Evolutionary conservation across 805 yeast genomes (phyloP).

Genomic region (Metschnikowia lachancei): DNA sequence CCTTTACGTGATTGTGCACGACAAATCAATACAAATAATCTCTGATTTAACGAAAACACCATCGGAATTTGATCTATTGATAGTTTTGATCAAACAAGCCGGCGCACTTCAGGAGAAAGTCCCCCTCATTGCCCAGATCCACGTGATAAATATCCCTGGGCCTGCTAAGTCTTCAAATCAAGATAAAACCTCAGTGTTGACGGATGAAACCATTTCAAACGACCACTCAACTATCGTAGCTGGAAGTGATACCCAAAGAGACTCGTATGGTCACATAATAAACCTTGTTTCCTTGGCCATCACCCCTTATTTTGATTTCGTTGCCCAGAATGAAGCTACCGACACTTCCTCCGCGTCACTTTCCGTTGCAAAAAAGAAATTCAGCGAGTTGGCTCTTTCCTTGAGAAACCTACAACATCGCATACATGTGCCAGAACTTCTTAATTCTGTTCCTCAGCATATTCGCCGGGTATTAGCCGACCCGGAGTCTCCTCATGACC

Average conservation of each 20-base stretch:
- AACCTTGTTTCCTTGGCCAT: conserved; percentile 61
- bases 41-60: conserved; percentile 7
- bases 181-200: background rate
- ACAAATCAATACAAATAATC: conserved; percentile 3
- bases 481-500: conserved; percentile 34
- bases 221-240: background rate
- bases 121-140: conserved; percentile 16
- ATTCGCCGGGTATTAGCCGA: conserved; percentile 25
- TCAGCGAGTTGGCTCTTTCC: conserved; percentile 65
- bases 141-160: conserved; percentile 18
- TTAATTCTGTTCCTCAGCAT: conserved; percentile 49
- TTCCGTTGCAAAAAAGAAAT: conserved; percentile 46
- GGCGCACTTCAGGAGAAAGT: conserved; percentile 6
- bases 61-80: conserved; percentile 7
- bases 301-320: conserved; percentile 64
- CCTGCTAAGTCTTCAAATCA: background rate
- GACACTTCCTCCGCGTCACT: conserved; percentile 12
- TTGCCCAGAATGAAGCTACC: conserved; percentile 17
- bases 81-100: conserved; percentile 14
- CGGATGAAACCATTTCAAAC: background rate
- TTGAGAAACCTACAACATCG: conserved; percentile 66
- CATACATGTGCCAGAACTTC: conserved; percentile 65
- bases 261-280: conserved; percentile 34
- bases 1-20: conserved; percentile 13
- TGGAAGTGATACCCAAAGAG: background rate